Conservation (phyloP, 169 alveolate genomes). For the Plasmodium knowlesi region DNA sequence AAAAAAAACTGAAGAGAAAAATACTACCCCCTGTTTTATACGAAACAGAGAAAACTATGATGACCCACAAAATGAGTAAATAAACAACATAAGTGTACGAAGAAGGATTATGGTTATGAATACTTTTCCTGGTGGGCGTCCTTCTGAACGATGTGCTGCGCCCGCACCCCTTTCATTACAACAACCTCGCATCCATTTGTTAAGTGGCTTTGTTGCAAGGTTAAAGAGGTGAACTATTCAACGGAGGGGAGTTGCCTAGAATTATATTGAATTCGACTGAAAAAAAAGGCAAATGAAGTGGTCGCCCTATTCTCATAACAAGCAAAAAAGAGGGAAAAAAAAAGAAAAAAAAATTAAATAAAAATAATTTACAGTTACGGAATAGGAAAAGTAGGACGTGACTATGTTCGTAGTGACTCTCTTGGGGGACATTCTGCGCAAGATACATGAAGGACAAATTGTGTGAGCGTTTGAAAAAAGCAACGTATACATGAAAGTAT, state of each 20-base stretch:
- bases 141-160: background rate
- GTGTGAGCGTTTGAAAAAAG: background rate
- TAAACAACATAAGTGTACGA: background rate
- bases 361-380: background rate
- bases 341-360: too few relatives aligned
- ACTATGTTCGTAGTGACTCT: background rate
- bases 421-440: background rate
- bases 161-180: background rate
- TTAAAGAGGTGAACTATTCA: background rate
- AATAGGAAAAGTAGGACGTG: background rate
- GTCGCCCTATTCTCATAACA: background rate
- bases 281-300: background rate
- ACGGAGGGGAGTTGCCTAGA: background rate
- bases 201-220: background rate
- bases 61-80: background rate
- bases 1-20: constrained; percentile 1
- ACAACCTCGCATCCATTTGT: background rate
- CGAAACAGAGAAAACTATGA: background rate
- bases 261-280: background rate
- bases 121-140: background rate
- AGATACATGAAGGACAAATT: background rate
- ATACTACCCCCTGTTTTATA: background rate
- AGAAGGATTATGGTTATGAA: background rate
- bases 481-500: background rate
- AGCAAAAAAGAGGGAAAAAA: background rate